Percentiles rank a stretch among this genome's conserved stretches.
phyloP scores from a whole-genome alignment of 768 basidiomycete species.

The Boletus speciosus region DNA sequence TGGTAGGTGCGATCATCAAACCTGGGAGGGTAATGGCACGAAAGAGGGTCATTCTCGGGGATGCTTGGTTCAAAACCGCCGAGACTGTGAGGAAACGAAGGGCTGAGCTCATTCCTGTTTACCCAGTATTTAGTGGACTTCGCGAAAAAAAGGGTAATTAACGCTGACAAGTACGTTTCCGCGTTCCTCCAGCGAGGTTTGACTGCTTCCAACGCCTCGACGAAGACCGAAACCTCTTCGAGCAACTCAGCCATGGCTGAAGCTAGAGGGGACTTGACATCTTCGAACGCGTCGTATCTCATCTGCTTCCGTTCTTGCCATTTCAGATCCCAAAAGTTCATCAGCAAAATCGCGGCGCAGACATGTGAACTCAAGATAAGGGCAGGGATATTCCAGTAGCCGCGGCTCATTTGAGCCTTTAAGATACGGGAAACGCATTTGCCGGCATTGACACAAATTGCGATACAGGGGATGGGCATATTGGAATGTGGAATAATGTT shows the following conservation, averaged over 20 bases:
- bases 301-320: conserved; percentile 39
- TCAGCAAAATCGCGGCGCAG: conserved; percentile 50
- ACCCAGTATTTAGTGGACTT: conserved; percentile 33
- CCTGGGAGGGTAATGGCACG: conserved; percentile 1
- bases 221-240: conserved; percentile 27
- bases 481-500: conserved; percentile 25
- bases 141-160: neutral
- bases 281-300: conserved; percentile 19
- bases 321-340: conserved; percentile 58
- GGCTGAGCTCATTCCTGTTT: conserved; percentile 24
- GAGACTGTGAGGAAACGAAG: conserved; percentile 28
- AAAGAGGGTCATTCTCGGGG: conserved; percentile 9
- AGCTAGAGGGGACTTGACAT: conserved; percentile 30
- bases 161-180: conserved; percentile 36
- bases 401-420: conserved; percentile 45
- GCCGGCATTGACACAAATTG: conserved; percentile 58
- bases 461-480: conserved; percentile 49
- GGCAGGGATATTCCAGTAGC: conserved; percentile 41
- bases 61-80: conserved; percentile 20
- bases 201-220: conserved; percentile 26
- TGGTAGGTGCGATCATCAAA: conserved; percentile 10
- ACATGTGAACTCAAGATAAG: conserved; percentile 47
- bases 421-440: conserved; percentile 59
- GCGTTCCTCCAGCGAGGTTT: conserved; percentile 32
- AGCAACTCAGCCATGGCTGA: conserved; percentile 31